Percentiles rank a stretch among this genome's conserved stretches.
Conservation (phyloP, 805 yeast genomes). For the Nakazawaea siamensis region DNA sequence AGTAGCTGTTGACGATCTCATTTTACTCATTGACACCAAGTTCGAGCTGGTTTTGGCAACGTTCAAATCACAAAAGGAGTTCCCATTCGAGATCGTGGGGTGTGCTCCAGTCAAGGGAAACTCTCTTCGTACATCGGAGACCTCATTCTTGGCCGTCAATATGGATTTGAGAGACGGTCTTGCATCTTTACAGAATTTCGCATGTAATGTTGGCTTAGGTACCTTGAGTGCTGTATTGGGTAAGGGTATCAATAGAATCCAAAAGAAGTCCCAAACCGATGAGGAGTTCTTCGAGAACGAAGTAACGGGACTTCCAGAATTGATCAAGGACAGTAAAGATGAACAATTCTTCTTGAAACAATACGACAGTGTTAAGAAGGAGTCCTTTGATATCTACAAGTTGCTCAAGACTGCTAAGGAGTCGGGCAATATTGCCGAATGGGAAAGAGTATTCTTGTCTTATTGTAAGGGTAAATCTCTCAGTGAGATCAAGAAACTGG, state of each 20-base stretch:
- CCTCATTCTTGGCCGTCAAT: slow-evolving; percentile 33
- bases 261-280: slow-evolving; percentile 12
- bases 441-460: slow-evolving; percentile 22
- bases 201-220: slow-evolving; percentile 58
- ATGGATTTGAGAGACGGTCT: slow-evolving; percentile 33
- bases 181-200: slow-evolving; percentile 33
- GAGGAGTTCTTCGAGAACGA: slow-evolving; percentile 13
- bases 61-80: slow-evolving; percentile 4
- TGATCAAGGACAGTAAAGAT: slow-evolving; percentile 15
- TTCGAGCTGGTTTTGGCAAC: slow-evolving; percentile 31
- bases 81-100: slow-evolving; percentile 13
- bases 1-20: slow-evolving; percentile 28
- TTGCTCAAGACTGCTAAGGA: slow-evolving; percentile 17
- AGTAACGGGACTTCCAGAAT: slow-evolving; percentile 17
- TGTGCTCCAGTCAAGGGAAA: slow-evolving; percentile 33
- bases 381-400: slow-evolving; percentile 20
- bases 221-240: slow-evolving; percentile 64
- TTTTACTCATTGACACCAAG: slow-evolving; percentile 36
- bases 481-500: slow-evolving; percentile 16
- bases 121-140: slow-evolving; percentile 28
- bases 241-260: slow-evolving; percentile 33
- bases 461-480: slow-evolving; percentile 23
- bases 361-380: slow-evolving; percentile 14
- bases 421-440: slow-evolving; percentile 16
- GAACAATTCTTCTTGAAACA: slow-evolving; percentile 19